A percentile compares a stretch with the other conserved stretches of the same genome.
Conservation (phyloP, 169 alveolate genomes). For the Toxoplasma gondii region DNA sequence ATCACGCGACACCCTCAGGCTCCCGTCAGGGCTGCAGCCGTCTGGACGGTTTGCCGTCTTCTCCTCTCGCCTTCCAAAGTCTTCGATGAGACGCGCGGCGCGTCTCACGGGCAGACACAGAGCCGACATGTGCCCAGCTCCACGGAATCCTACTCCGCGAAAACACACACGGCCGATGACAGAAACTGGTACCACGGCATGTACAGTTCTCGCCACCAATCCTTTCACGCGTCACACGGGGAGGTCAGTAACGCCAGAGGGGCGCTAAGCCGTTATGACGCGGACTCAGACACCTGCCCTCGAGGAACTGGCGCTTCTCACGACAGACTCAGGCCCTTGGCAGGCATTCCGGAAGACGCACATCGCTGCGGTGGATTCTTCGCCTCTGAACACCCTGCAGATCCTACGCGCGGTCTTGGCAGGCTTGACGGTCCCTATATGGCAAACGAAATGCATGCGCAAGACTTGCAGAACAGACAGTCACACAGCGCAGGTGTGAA, state of each 20-base stretch:
- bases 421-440: background rate
- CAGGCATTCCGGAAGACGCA: background rate
- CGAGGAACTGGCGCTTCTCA: background rate
- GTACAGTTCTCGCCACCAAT: background rate
- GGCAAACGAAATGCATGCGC: background rate
- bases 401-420: background rate
- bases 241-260: background rate
- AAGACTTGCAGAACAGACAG: background rate
- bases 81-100: background rate
- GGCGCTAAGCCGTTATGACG: background rate
- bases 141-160: background rate
- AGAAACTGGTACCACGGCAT: background rate
- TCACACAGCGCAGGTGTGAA: background rate
- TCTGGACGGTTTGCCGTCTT: slow-evolving; percentile 5
- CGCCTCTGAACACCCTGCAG: background rate
- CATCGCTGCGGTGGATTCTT: background rate
- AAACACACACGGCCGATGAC: background rate
- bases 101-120: background rate
- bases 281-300: background rate
- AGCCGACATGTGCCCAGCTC: background rate
- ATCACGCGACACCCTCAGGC: slow-evolving; percentile 4
- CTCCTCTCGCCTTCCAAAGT: slow-evolving; percentile 1
- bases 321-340: background rate
- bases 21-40: slow-evolving; percentile 11
- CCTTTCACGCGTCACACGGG: background rate